These are phyloP conservation scores for Camellia granthamiana DNA, from an alignment of 148 eudicot species.

Conservation along the genomic window DNA sequence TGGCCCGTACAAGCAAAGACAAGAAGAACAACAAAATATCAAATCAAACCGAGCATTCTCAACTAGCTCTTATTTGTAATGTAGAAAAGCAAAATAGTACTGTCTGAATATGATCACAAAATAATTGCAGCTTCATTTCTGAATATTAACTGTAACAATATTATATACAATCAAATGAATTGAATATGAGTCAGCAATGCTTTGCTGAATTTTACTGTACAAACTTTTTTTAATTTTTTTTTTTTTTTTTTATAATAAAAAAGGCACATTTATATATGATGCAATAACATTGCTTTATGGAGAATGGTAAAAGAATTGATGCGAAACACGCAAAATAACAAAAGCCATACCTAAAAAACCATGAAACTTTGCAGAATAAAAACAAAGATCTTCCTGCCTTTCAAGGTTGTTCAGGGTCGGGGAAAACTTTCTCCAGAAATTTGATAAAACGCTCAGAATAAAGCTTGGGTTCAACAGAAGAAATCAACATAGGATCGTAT, in stretches of 20 bases:
- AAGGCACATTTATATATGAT: background rate
- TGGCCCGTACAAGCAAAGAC: too few relatives aligned
- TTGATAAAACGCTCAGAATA: conserved; percentile 68
- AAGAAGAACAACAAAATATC: too few relatives aligned
- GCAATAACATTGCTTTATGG: background rate
- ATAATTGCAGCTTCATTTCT: conserved; percentile 6
- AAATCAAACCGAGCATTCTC: too few relatives aligned
- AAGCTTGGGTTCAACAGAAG: conserved; percentile 63
- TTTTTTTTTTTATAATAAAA: background rate
- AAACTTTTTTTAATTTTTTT: background rate
- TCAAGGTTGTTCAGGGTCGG: conserved; percentile 39
- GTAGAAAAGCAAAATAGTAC: too few relatives aligned
- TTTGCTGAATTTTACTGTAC: conserved; percentile 8
- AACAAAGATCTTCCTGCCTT: background rate
- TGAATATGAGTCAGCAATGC: background rate
- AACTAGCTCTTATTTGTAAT: too few relatives aligned
- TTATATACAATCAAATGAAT: background rate
- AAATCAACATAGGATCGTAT: conserved; percentile 66
- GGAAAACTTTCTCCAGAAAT: conserved; percentile 75
- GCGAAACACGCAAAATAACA: conserved; percentile 2
- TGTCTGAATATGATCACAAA: background rate
- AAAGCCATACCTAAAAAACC: background rate
- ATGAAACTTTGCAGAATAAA: background rate
- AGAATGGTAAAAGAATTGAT: conserved; percentile 7
- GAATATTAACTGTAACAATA: background rate